Conservation (phyloP, 2,329 filamentous ascomycete genomes). For the Kalmusia sp. region DNA sequence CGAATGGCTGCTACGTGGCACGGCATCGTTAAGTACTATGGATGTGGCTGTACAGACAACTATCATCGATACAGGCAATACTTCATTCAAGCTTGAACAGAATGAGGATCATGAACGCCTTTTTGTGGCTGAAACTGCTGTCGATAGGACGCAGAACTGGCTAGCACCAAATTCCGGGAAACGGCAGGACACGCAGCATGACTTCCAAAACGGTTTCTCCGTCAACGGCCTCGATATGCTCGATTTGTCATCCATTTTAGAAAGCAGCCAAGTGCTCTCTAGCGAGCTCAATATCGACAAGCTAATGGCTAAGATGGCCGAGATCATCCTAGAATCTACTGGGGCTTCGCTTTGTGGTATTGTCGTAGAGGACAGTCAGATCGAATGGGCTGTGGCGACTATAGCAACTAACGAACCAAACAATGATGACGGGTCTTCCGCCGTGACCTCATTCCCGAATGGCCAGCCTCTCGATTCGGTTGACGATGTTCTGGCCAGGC, state of each 20-base stretch:
- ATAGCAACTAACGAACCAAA: conserved; percentile 71
- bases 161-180: conserved; percentile 54
- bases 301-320: conserved; percentile 79
- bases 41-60: conserved; percentile 76
- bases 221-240: conserved; percentile 78
- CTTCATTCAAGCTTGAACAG: conserved; percentile 51
- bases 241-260: conserved; percentile 78
- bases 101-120: conserved; percentile 52
- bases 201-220: conserved; percentile 69
- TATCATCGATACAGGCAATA: conserved; percentile 58
- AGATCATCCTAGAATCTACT: conserved; percentile 80
- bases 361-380: conserved; percentile 72
- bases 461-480: conserved; percentile 68
- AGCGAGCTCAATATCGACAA: conserved; percentile 79
- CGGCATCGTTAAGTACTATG: conserved; percentile 64
- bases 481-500: conserved; percentile 74
- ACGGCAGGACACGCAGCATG: conserved; percentile 52
- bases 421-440: conserved; percentile 22
- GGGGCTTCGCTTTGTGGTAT: conserved; percentile 77
- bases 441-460: conserved; percentile 69
- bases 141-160: conserved; percentile 58
- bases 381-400: conserved; percentile 74
- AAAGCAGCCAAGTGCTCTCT: conserved; percentile 80
- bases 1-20: conserved; percentile 69
- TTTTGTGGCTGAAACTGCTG: conserved; percentile 46